Conservation (phyloP, 768 basidiomycete species). For the Agrocybe pediades region DNA sequence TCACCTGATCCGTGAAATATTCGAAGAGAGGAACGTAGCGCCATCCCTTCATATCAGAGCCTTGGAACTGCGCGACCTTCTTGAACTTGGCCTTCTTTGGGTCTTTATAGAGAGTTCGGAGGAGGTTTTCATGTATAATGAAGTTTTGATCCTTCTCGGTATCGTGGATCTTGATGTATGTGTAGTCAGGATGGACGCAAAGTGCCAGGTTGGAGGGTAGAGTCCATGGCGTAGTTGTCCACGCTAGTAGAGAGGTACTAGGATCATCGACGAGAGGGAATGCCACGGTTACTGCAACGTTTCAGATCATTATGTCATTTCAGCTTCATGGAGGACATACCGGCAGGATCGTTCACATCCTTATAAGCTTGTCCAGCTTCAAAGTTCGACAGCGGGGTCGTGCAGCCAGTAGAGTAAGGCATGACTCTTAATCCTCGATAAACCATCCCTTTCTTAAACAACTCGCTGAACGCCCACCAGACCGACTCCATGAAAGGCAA, state of each 20-base stretch:
- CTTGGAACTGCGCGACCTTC: slow-evolving; percentile 85
- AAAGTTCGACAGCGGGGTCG: slow-evolving; percentile 96
- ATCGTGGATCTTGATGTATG: slow-evolving; percentile 96
- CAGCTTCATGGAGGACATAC: slow-evolving; percentile 39
- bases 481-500: slow-evolving; percentile 94
- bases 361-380: slow-evolving; percentile 92
- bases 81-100: slow-evolving; percentile 97
- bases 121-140: slow-evolving; percentile 87
- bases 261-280: slow-evolving; percentile 96
- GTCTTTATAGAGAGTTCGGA: slow-evolving; percentile 91
- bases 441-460: slow-evolving; percentile 91
- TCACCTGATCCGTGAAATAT: slow-evolving; percentile 92
- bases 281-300: slow-evolving; percentile 73
- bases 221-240: slow-evolving; percentile 99
- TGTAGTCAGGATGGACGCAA: slow-evolving; percentile 95
- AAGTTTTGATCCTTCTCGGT: slow-evolving; percentile 83
- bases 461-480: slow-evolving; percentile 97
- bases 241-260: slow-evolving; percentile 85
- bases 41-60: slow-evolving; percentile 95
- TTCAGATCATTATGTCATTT: not conserved
- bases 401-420: slow-evolving; percentile 97
- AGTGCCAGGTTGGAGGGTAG: slow-evolving; percentile 93
- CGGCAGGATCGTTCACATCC: slow-evolving; percentile 92
- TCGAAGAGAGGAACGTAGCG: slow-evolving; percentile 93
- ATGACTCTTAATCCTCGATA: slow-evolving; percentile 94